Percentiles rank a stretch among this genome's conserved stretches.
These are phyloP conservation scores for Sarcomyxa edulis DNA, from an alignment of 768 basidiomycete genomes.

Conservation along the genomic window DNA sequence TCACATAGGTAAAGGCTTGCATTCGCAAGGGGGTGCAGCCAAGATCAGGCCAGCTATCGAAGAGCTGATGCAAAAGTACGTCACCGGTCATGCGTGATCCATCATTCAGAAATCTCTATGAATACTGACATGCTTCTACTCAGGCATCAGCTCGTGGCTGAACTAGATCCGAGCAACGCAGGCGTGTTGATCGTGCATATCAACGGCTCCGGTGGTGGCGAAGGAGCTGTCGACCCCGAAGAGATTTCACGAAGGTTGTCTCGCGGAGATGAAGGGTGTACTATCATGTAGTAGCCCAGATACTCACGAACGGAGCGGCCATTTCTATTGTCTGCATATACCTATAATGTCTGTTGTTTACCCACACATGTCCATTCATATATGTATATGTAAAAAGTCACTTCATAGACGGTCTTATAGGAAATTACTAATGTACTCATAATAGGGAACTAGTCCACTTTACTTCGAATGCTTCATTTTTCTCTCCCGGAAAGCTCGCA, in stretches of 20 bases:
- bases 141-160: conserved; percentile 69
- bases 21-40: conserved; percentile 68
- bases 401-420: too few species aligned
- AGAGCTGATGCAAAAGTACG: conserved; percentile 77
- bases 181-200: conserved; percentile 84
- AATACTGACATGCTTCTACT: neutral
- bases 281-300: conserved; percentile 74
- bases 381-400: too few species aligned
- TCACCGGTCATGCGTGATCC: neutral
- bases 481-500: too few species aligned
- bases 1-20: conserved; percentile 73
- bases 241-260: conserved; percentile 55
- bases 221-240: conserved; percentile 43
- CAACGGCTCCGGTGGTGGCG: conserved; percentile 23
- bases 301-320: too few species aligned
- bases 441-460: too few species aligned
- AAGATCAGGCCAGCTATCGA: conserved; percentile 94
- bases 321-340: too few species aligned
- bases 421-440: too few species aligned
- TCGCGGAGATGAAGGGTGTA: conserved; percentile 50
- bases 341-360: too few species aligned
- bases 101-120: neutral
- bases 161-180: conserved; percentile 73
- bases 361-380: too few species aligned
- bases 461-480: too few species aligned